Conservation (phyloP, 1,139 yeast species). For the Taphrina betulina region DNA sequence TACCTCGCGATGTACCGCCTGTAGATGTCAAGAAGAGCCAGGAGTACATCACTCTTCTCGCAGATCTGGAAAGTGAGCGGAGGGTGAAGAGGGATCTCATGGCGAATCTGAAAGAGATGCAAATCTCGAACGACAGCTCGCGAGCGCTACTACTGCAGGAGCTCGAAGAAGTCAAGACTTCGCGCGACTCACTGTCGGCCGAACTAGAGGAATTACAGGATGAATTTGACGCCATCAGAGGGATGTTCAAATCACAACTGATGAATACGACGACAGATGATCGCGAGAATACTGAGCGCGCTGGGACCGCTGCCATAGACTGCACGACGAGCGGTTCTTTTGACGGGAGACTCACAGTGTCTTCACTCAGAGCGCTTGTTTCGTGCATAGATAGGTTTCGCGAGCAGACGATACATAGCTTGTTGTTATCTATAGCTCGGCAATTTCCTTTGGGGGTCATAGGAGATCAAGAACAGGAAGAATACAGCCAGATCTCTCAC, state of each 20-base stretch:
- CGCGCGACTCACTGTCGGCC: not conserved
- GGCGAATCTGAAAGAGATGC: constrained; percentile 26
- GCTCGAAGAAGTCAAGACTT: constrained; percentile 5
- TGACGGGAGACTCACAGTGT: not conserved
- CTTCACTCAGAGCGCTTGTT: not conserved
- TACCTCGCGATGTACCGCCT: not conserved
- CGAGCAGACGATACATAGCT: too few species aligned
- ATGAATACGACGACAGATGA: not conserved
- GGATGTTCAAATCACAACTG: not conserved
- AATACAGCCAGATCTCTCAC: not conserved
- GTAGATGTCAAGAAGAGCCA: constrained; percentile 5
- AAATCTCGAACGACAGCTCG: constrained; percentile 4
- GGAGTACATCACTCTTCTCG: constrained; percentile 5
- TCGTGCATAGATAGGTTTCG: too few species aligned
- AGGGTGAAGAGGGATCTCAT: constrained; percentile 23
- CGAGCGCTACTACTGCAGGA: constrained; percentile 11
- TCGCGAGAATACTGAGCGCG: not conserved
- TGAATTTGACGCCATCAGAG: constrained; percentile 9
- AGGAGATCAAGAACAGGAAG: not conserved
- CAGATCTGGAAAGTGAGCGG: constrained; percentile 18
- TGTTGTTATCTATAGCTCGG: not conserved
- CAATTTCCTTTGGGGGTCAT: not conserved
- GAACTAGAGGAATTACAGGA: constrained; percentile 23
- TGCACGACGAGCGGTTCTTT: too few species aligned
- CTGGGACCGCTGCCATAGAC: too few species aligned